Evolutionary conservation across 2,329 filamentous ascomycete species (phyloP).

Genomic region (Fusarium buxicola): DNA sequence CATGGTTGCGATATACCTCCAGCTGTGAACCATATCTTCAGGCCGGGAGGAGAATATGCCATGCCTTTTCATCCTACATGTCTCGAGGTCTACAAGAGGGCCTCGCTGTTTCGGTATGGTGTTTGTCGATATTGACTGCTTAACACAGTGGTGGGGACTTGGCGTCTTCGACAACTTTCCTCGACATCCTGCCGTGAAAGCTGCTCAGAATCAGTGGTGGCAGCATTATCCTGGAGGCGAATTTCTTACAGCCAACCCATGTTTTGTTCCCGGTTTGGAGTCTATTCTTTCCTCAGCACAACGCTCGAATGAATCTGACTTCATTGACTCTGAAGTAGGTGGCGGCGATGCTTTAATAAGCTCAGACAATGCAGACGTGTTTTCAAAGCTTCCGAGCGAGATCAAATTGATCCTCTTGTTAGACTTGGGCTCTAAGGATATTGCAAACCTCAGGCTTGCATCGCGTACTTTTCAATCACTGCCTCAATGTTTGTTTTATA

Average conservation of each 20-base stretch:
- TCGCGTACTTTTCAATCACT: slow-evolving; percentile 26
- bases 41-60: too few species aligned
- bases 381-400: slow-evolving; percentile 9
- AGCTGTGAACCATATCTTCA: too few species aligned
- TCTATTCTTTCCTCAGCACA: not conserved
- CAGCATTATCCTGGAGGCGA: slow-evolving; percentile 9
- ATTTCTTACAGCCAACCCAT: slow-evolving; percentile 24
- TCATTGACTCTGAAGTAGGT: not conserved
- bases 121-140: slow-evolving; percentile 22
- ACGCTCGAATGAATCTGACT: not conserved
- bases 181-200: not conserved
- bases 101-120: slow-evolving; percentile 24
- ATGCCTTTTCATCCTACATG: slow-evolving; percentile 46
- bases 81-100: slow-evolving; percentile 43
- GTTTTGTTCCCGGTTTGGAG: slow-evolving; percentile 9
- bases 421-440: not conserved
- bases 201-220: slow-evolving; percentile 4
- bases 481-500: slow-evolving; percentile 10
- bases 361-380: not conserved
- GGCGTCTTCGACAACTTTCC: too few species aligned
- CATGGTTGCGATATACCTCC: too few species aligned
- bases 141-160: slow-evolving; percentile 12
- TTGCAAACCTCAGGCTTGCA: slow-evolving; percentile 10
- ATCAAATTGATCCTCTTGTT: slow-evolving; percentile 6
- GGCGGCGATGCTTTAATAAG: not conserved